Base-by-base conservation (phyloP, 345 rosid species). In the Euphorbia peplus region DNA sequence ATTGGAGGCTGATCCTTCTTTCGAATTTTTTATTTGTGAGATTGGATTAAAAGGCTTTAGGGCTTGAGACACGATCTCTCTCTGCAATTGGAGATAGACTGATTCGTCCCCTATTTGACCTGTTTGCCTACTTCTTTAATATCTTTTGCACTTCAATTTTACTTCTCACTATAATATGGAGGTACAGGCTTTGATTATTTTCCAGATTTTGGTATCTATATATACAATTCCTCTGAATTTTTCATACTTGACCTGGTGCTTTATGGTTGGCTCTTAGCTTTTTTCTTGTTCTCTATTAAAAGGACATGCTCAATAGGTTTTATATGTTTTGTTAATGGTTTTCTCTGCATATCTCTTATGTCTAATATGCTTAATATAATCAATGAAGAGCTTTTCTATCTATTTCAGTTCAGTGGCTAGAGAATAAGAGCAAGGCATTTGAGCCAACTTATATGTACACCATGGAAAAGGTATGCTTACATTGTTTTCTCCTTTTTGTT, bases 401-500 rank as follows among this genome's bases (percentile, higher is more conserved):
- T 72, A 44, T 71, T 87, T 69, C 93, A 92, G 98, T 85, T 78
- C 84, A 76, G 54, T 87, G 95, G 89, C 93, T 88, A 66, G 99
- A 92, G 81, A 80, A 79, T 66, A 86, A 80, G 80, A 87, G 83
- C 75, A 85, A 87, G 79, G 92, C 80, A 58, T 91, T 87, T 83
- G 99, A 92, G 73, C 97, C 99, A 64, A 84, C 88, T 55, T 95
- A 90, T 79, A 71, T 95, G 59, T 95, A 92, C 81, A 88, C 97
- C 44, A 86, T 83, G 87, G 98, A 95, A 72, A 95, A 95, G 97
- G 99, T 95, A 71, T 16, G 12, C 8, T 13, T 15, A 5, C 50
- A 16, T 25, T 30, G 41, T 42, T 29, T 67, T 28, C 39, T 55
- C 63, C 72, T 63, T 63, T 59, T 37, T 32, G 37, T 32, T 12